Evolutionary conservation across 1,284 basidiomycete genomes (phyloP), one percentile per base, ranked within the genome.

Genomic region (Vanrija sp.): DNA sequence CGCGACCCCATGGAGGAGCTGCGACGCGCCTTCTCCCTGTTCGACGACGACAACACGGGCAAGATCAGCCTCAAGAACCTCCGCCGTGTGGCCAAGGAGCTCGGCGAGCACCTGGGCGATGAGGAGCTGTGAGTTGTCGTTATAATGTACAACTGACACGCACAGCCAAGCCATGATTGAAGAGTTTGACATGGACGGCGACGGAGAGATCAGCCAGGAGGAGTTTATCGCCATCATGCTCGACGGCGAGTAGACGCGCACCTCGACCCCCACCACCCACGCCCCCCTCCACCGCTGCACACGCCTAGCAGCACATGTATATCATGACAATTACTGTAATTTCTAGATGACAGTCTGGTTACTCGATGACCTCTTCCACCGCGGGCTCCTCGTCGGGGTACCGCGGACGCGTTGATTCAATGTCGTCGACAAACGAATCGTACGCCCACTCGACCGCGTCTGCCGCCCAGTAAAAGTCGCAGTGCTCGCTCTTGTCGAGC

Each of bases 91-190:
- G 95, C 95, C 18, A 96, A 95, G 71, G 96, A 99, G 75, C 86
- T 99, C 60, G 95, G 95, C 16, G 96, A 98, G 77, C 83, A 87
- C 48, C 77, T 99, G 59, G 93, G 95, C 66, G 96, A 98, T 61
- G 95, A 98, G 61, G 96, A 98, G 69, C 79, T 98, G 93, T 97
- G 75, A 75, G 93, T 83, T 7, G 9, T n/a, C 16, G 37, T 16
- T n/a, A 3, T 18, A 38, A 16, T 9, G 3, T 14, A 3, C 9
- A 2, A 24, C 42, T 31, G 10, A 42, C 16, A 15, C 23, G n/a
- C 23, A 46, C 67, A 98, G 94, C 62, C 91, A 97, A 85, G 96
- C 95, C 19, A 99, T 99, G 95, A 99, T 99, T 68, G 96, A 98
- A 69, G 96, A 99, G 78, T 99, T 99, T 69, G 95, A 99, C 76